Evolutionary conservation across 2,329 filamentous ascomycete genomes (phyloP).

Genomic region (Fusarium caatingaense): DNA sequence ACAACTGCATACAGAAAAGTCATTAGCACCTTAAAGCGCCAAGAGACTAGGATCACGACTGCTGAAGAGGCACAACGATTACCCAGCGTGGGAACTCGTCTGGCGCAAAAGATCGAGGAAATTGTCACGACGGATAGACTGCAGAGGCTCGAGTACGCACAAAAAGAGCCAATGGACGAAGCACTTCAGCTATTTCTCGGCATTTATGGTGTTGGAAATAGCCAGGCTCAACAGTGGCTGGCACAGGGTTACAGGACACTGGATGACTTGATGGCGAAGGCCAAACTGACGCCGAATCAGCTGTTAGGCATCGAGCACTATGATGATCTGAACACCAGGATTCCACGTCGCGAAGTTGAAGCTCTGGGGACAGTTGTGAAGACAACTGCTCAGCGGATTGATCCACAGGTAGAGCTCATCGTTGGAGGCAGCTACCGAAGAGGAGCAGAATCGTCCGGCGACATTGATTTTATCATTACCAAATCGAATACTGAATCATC

Average conservation of each 20-base stretch:
- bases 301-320: constrained; percentile 82
- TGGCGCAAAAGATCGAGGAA: constrained; percentile 90
- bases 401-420: constrained; percentile 74
- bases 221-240: constrained; percentile 80
- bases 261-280: constrained; percentile 73
- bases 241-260: constrained; percentile 79
- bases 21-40: constrained; percentile 77
- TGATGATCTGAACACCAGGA: constrained; percentile 80
- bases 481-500: constrained; percentile 66
- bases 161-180: constrained; percentile 72
- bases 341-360: constrained; percentile 81
- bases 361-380: constrained; percentile 74
- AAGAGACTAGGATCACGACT: constrained; percentile 72
- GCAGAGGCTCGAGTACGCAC: constrained; percentile 76
- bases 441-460: constrained; percentile 77
- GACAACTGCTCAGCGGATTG: constrained; percentile 67
- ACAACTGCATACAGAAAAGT: constrained; percentile 80
- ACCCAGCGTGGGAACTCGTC: constrained; percentile 74
- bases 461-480: constrained; percentile 88
- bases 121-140: constrained; percentile 81
- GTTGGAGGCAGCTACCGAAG: constrained; percentile 88
- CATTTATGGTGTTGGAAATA: constrained; percentile 81
- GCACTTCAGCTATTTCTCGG: constrained; percentile 76
- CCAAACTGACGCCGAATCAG: constrained; percentile 75
- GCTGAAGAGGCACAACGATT: constrained; percentile 75